phyloP scores from a whole-genome alignment of 345 rosid genomes.

The Anacardium occidentale region DNA sequence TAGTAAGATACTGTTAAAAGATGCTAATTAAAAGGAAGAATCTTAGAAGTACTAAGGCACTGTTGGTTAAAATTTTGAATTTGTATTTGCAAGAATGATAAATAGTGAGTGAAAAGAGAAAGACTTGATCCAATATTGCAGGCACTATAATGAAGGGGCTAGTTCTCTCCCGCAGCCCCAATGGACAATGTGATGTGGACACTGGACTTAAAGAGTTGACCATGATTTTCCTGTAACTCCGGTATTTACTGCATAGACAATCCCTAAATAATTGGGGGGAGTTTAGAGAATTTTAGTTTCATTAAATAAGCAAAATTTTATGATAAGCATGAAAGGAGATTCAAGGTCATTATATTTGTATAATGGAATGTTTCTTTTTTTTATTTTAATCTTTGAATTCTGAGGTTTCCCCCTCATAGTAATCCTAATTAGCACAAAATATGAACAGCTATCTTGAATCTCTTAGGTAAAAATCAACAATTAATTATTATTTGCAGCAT shows the following conservation, averaged over 20 bases:
- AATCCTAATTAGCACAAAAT: too few relatives aligned
- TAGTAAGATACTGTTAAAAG: too few relatives aligned
- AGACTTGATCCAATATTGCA: slow-evolving; percentile 13
- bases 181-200: slow-evolving; percentile 1
- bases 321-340: not conserved
- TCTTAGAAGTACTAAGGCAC: slow-evolving; percentile 15
- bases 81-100: slow-evolving; percentile 3
- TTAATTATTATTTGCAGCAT: not conserved
- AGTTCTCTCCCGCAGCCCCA: not conserved
- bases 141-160: slow-evolving; percentile 9
- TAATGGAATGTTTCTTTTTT: too few relatives aligned
- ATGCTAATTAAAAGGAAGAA: not conserved
- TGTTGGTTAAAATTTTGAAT: not conserved
- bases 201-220: slow-evolving; percentile 10
- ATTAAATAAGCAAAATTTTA: not conserved
- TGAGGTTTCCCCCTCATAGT: too few relatives aligned
- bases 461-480: too few relatives aligned
- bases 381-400: too few relatives aligned
- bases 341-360: not conserved
- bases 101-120: slow-evolving; percentile 12
- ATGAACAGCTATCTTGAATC: too few relatives aligned
- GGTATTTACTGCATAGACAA: slow-evolving; percentile 2
- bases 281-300: not conserved
- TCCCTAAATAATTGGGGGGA: slow-evolving; percentile 9
- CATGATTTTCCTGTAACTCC: slow-evolving; percentile 19